Evolutionary conservation across 2,329 filamentous ascomycete genomes (phyloP).

Genomic region (Fusarium sarcochroum): DNA sequence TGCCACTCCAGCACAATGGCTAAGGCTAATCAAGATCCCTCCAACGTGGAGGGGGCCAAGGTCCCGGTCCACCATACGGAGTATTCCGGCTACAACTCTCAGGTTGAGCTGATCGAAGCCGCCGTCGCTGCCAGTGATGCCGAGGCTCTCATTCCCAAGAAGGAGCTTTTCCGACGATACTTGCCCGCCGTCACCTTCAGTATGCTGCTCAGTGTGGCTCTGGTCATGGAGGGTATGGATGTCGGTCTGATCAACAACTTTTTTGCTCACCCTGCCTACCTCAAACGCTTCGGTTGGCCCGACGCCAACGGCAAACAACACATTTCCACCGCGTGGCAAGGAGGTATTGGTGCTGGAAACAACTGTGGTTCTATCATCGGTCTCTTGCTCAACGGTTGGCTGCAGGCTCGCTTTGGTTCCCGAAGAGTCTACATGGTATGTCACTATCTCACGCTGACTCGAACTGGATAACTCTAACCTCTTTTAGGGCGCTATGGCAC

Average conservation of each 20-base stretch:
- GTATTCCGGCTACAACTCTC: constrained; percentile 41
- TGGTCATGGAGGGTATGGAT: constrained; percentile 60
- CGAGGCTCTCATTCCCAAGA: constrained; percentile 48
- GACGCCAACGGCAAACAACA: constrained; percentile 55
- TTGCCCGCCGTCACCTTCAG: constrained; percentile 49
- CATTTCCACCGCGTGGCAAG: constrained; percentile 63
- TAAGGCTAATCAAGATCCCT: constrained; percentile 16
- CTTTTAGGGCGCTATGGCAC: constrained; percentile 51
- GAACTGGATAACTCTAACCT: background rate
- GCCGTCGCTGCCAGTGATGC: constrained; percentile 51
- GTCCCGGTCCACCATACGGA: constrained; percentile 43
- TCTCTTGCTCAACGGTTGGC: constrained; percentile 62
- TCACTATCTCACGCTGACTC: background rate
- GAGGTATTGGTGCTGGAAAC: constrained; percentile 63
- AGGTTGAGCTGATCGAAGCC: constrained; percentile 53
- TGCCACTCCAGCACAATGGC: constrained; percentile 22
- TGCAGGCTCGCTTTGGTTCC: constrained; percentile 63
- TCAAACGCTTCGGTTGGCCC: constrained; percentile 56
- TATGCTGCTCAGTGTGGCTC: constrained; percentile 51
- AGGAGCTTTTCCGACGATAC: constrained; percentile 52
- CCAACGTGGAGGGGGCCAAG: constrained; percentile 34
- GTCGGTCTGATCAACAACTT: constrained; percentile 58
- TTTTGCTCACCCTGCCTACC: constrained; percentile 61
- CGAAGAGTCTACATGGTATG: constrained; percentile 62
- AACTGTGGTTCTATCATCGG: constrained; percentile 65